Percentiles rank a stretch among this genome's conserved stretches.
Conservation (phyloP, 2,329 filamentous ascomycete genomes). For the Calonectria fujianensis region DNA sequence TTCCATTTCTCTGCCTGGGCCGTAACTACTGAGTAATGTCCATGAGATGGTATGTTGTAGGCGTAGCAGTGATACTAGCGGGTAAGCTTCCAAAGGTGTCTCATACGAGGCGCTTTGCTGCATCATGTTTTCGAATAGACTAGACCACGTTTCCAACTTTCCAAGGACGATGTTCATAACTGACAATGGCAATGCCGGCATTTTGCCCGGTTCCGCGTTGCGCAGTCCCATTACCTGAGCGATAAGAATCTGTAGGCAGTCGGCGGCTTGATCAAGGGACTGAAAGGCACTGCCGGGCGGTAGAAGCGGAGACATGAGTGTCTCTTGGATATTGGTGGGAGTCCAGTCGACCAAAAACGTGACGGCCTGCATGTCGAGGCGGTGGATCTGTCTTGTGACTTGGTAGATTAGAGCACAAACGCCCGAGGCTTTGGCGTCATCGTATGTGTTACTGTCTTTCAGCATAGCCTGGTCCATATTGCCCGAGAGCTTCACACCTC, state of each 20-base stretch:
- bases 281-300: slow-evolving; percentile 46
- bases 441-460: slow-evolving; percentile 32
- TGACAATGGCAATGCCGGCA: slow-evolving; percentile 34
- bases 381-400: slow-evolving; percentile 59
- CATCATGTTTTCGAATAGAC: slow-evolving; percentile 54
- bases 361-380: slow-evolving; percentile 61
- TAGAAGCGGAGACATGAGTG: slow-evolving; percentile 40
- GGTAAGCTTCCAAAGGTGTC: slow-evolving; percentile 37
- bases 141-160: slow-evolving; percentile 55
- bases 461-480: slow-evolving; percentile 45
- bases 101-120: slow-evolving; percentile 42
- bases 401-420: slow-evolving; percentile 53
- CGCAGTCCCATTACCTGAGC: slow-evolving; percentile 56
- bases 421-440: slow-evolving; percentile 43
- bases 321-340: slow-evolving; percentile 55
- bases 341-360: slow-evolving; percentile 60
- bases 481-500: slow-evolving; percentile 58
- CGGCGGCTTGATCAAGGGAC: slow-evolving; percentile 59
- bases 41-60: slow-evolving; percentile 57
- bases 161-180: slow-evolving; percentile 40
- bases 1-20: slow-evolving; percentile 55
- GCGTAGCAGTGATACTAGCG: slow-evolving; percentile 55
- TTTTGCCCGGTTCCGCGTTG: slow-evolving; percentile 45
- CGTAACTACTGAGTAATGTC: slow-evolving; percentile 42
- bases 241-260: slow-evolving; percentile 58